Conservation (phyloP, 2,329 filamentous ascomycete species). For the Cladosporium phlei region DNA sequence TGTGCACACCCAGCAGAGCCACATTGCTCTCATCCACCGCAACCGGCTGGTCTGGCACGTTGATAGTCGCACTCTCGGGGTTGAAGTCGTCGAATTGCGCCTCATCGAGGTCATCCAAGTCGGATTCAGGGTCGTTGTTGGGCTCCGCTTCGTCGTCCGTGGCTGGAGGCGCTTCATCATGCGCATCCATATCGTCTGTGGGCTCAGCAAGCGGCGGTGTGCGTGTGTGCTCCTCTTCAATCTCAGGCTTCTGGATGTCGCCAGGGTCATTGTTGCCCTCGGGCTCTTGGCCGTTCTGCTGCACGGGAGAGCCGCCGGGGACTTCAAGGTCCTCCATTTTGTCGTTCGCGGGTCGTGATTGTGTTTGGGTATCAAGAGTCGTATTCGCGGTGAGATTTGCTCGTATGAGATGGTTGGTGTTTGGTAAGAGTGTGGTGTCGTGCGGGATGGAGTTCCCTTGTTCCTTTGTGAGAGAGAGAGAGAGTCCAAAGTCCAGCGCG, state of each 20-base stretch:
- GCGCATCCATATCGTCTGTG: slow-evolving; percentile 42
- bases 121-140: slow-evolving; percentile 43
- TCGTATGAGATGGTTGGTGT: neutral
- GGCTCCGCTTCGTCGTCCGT: slow-evolving; percentile 26
- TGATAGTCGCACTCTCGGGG: slow-evolving; percentile 54
- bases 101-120: slow-evolving; percentile 60
- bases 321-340: slow-evolving; percentile 41
- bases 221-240: slow-evolving; percentile 45
- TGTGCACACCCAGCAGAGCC: slow-evolving; percentile 57
- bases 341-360: neutral
- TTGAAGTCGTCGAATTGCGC: slow-evolving; percentile 61
- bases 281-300: slow-evolving; percentile 38
- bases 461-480: slow-evolving; percentile 4
- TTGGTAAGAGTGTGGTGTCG: slow-evolving; percentile 14
- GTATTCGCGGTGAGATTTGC: neutral
- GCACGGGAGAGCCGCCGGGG: slow-evolving; percentile 33
- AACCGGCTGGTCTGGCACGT: slow-evolving; percentile 50
- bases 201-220: slow-evolving; percentile 41
- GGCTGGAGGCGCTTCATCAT: slow-evolving; percentile 12
- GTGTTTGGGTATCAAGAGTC: neutral
- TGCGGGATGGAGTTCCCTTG: neutral
- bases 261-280: slow-evolving; percentile 44
- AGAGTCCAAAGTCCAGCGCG: no score
- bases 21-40: slow-evolving; percentile 60
- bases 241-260: slow-evolving; percentile 43